A percentile compares a stretch with the other conserved stretches of the same genome.
These are phyloP conservation scores for Acmispon strigosus DNA, from an alignment of 306 rosid species.

Conservation along the genomic window DNA sequence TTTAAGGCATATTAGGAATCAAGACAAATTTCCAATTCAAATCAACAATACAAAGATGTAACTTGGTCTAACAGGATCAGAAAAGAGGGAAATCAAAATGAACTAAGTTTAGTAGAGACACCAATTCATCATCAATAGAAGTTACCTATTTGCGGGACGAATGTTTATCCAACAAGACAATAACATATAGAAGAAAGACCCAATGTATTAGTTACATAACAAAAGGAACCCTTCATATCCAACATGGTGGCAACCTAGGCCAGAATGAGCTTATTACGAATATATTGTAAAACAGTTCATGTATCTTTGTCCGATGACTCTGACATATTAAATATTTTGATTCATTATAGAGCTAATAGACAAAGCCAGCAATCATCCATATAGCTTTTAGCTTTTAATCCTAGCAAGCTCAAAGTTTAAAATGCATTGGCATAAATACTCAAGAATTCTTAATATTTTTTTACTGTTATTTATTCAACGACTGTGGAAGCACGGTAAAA, in stretches of 20 bases:
- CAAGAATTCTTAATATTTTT: background rate
- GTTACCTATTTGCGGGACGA: background rate
- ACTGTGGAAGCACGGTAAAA: background rate
- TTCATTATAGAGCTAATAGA: background rate
- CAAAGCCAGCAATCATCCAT: background rate
- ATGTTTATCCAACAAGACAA: background rate
- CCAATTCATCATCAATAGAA: background rate
- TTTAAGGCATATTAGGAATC: too few species aligned
- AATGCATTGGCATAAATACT: background rate
- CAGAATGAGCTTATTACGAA: too few species aligned
- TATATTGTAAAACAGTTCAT: too few species aligned
- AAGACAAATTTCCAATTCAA: too few species aligned
- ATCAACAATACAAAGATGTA: too few species aligned
- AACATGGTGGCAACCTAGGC: background rate
- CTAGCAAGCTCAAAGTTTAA: background rate
- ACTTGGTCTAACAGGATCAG: too few species aligned
- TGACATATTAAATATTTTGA: too few species aligned
- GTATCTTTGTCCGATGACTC: too few species aligned
- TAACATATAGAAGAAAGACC: background rate
- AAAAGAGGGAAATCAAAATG: too few species aligned
- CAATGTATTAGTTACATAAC: background rate
- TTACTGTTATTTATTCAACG: background rate
- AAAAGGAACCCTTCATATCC: background rate
- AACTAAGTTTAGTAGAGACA: too few species aligned
- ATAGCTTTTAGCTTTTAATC: background rate